A percentile compares a stretch with the other conserved stretches of the same genome.
phyloP scores from a whole-genome alignment of 176 grass and related monocot genomes.

The Eleusine indica region DNA sequence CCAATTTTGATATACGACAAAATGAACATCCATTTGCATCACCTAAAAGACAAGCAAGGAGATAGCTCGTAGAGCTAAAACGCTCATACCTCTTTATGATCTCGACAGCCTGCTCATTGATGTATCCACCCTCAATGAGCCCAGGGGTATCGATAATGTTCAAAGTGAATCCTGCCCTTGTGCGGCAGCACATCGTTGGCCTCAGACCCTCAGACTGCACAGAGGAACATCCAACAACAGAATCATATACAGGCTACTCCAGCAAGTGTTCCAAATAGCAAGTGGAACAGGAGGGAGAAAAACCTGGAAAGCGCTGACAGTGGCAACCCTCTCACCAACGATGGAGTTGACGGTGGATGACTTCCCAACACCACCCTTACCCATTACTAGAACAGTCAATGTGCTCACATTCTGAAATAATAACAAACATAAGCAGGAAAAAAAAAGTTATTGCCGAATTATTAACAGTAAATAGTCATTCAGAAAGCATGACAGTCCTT shows the following conservation, averaged over 20 bases:
- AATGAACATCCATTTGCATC: not conserved
- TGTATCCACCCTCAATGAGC: constrained; percentile 94
- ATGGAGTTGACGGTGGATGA: constrained; percentile 95
- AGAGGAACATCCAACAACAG: constrained; percentile 6
- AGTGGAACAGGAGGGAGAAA: not conserved
- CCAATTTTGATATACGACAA: not conserved
- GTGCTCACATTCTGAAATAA: constrained; percentile 73
- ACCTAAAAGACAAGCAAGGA: not conserved
- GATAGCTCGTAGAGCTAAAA: not conserved
- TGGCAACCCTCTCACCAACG: constrained; percentile 73
- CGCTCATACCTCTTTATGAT: constrained; percentile 82
- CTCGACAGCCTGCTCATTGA: constrained; percentile 92
- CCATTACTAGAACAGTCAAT: constrained; percentile 94
- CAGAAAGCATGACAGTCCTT: not conserved
- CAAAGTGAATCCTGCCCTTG: constrained; percentile 82
- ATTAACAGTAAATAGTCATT: not conserved
- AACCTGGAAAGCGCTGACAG: constrained; percentile 97
- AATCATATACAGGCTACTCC: not conserved
- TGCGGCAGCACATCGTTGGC: constrained; percentile 76
- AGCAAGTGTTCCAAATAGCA: constrained; percentile 1
- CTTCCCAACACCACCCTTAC: constrained; percentile 95
- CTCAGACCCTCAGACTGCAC: constrained; percentile 90
- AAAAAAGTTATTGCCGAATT: not conserved
- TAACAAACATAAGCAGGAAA: constrained; percentile 26
- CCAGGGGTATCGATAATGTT: constrained; percentile 96